Base-by-base conservation (phyloP, 163 green algal genomes). In the Chlorella variabilis region DNA sequence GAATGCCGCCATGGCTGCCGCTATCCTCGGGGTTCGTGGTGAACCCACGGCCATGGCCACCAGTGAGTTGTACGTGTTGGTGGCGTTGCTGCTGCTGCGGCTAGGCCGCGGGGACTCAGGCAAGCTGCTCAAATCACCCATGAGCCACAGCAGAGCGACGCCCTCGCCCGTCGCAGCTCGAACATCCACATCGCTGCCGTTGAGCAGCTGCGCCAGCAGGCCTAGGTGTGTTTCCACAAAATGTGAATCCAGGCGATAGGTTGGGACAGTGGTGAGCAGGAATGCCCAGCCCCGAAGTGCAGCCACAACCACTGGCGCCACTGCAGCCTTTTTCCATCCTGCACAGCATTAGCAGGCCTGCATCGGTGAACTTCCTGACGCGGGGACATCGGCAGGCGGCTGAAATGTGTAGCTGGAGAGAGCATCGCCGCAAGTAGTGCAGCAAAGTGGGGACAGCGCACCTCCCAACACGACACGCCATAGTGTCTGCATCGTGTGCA, bases 221-320 rank as follows among this genome's bases (percentile, higher is more conserved):
- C 68, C 75, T 56, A 96, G 76, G 13, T 82, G 62, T 1, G 63
- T 65, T 58, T 91, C 87, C n/a, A 93, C 78, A 71, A 88, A 84
- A 36, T 59, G 39, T 0, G 73, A 70, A 42, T 66, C 65, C 78
- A 91, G 78, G 9, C 69, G 58, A 33, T 70, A 62, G 11, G 45
- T n/a, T 5, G 88, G 86, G 23, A 96, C 79, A 0, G 84, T 90
- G 68, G 84, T 93, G 41, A 93, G 87, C 48, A 96, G 85, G 56
- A 96, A 88, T 2, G 91, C 69, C 91, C 90, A 96, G 66, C 79
- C 85, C 15, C 90, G 82, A 29, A 96, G 65, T 3, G 90, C 90
- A 0, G 91, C 77, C 8, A 87, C 86, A 5, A 87, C 80, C 31
- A 76, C 61, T 1, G 42, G 23, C 21, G 63, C 54, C 6, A 39